Percentiles rank a stretch among this genome's conserved stretches.
Evolutionary conservation across 2,329 filamentous ascomycete genomes (phyloP).

Genomic region (Claviceps digitariae): DNA sequence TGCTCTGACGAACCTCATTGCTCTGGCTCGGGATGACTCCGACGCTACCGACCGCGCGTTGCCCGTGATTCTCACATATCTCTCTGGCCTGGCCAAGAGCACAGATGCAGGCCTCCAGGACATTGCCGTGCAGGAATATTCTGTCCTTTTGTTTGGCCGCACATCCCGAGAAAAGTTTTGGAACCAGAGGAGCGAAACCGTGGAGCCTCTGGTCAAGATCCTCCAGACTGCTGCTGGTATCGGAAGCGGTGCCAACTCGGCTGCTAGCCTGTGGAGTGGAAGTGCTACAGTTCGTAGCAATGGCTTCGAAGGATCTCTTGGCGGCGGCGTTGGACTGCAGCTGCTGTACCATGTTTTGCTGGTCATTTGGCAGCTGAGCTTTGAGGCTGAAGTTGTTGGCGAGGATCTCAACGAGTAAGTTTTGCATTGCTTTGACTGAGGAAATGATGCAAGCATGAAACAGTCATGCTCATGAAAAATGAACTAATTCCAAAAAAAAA

Average conservation of each 20-base stretch:
- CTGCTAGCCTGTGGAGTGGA: constrained; percentile 48
- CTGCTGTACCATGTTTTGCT: constrained; percentile 88
- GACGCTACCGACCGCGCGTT: constrained; percentile 61
- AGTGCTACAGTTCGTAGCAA: constrained; percentile 39
- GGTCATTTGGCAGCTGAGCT: constrained; percentile 92
- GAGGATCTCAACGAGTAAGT: constrained; percentile 76
- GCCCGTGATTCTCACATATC: constrained; percentile 71
- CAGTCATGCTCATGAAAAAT: neutral
- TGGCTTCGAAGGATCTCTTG: constrained; percentile 48
- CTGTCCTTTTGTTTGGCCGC: constrained; percentile 63
- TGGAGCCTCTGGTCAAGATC: constrained; percentile 71
- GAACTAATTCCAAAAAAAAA: neutral
- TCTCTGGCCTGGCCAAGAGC: constrained; percentile 71
- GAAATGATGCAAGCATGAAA: neutral
- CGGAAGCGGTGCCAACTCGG: constrained; percentile 48
- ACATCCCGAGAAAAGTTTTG: constrained; percentile 75
- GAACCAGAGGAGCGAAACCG: constrained; percentile 75
- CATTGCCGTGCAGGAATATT: constrained; percentile 87
- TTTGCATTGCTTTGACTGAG: too few species aligned
- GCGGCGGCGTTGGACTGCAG: constrained; percentile 81
- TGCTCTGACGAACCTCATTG: constrained; percentile 69
- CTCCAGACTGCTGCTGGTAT: constrained; percentile 65
- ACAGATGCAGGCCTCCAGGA: constrained; percentile 85
- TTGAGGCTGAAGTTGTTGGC: constrained; percentile 63
- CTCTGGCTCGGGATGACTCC: constrained; percentile 48